Evolutionary conservation across 768 basidiomycete species (phyloP), one percentile per base, ranked within the genome.

Genomic region (Suillus discolor): DNA sequence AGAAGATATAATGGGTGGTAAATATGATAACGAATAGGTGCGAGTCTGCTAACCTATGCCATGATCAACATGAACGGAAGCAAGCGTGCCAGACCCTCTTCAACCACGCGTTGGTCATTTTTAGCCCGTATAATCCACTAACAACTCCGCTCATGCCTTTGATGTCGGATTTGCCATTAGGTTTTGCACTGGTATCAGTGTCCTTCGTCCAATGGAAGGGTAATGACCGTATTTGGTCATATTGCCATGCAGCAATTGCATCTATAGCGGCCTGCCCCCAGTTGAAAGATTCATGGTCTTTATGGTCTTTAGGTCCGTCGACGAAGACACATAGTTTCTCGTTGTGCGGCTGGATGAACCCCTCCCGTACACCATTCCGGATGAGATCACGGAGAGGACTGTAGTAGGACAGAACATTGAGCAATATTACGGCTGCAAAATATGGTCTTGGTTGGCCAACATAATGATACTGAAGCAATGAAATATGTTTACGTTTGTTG

Each of bases 351-450:
- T 79, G 76, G 75, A 99, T 95, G 79, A 93, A 97, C 4, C 92
- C 93, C 16, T 85, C 85, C 31, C 83, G 75, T 61, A 93, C 77
- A 13, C 89, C 88, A 57, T 81, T 85, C 65, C 85, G 78, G 71
- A 98, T 86, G 62, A 97, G 85, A 11, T 83, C 79, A 25, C 90
- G 87, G n/a, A 99, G 81, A 1, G 95, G 89, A 31, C 93, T 85
- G 78, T 87, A 99, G 80, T 90, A 97, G 0, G 84, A 84, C 36
- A 86, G 84, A 34, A 97, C 91, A 74, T 98, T 97, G n/a, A 97
- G 73, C 31, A 97, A 79, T 51, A 97, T 78, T 49, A 97, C 90
- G 16, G 96, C 89, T 96, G 38, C 15, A 25, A 36, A 31, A 16
- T n/a, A 34, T 20, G 12, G 69, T 13, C 28, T 13, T 9, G 62